These are phyloP conservation scores for Pelargonium cotyledonis DNA, from an alignment of 441 rosid genomes.

Conservation along the genomic window DNA sequence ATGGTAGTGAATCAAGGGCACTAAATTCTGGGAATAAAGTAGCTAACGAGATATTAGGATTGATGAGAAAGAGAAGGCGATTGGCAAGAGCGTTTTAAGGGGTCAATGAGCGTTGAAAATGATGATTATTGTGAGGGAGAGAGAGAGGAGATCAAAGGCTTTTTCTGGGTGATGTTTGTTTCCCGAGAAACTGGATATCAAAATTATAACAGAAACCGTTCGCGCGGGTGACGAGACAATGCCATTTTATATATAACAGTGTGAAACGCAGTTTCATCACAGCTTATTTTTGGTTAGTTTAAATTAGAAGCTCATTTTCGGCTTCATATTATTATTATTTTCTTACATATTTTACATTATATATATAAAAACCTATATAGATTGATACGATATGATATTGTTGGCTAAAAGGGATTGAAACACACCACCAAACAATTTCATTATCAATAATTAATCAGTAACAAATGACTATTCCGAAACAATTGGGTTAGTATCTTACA, in stretches of 20 bases:
- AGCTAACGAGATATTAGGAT: background rate
- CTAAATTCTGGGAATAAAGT: slow-evolving; percentile 6
- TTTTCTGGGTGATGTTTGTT: slow-evolving; percentile 17
- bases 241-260: background rate
- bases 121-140: background rate
- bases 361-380: too few species aligned
- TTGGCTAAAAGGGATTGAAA: background rate
- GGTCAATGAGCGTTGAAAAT: slow-evolving; percentile 3
- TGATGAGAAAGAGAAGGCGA: slow-evolving; percentile 3
- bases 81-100: background rate
- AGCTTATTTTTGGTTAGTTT: background rate
- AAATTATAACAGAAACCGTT: background rate
- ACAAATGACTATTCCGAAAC: slow-evolving; percentile 28
- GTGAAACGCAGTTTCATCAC: background rate
- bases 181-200: slow-evolving; percentile 22
- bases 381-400: too few species aligned
- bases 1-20: slow-evolving; percentile 35
- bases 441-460: slow-evolving; percentile 25
- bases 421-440: slow-evolving; percentile 22
- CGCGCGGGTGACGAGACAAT: slow-evolving; percentile 1
- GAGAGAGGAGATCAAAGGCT: too few species aligned
- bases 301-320: too few species aligned
- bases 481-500: slow-evolving; percentile 23
- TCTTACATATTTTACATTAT: too few species aligned
- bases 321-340: too few species aligned